phyloP scores from a whole-genome alignment of 176 grass and related monocot genomes.

The Triticum dicoccoides region DNA sequence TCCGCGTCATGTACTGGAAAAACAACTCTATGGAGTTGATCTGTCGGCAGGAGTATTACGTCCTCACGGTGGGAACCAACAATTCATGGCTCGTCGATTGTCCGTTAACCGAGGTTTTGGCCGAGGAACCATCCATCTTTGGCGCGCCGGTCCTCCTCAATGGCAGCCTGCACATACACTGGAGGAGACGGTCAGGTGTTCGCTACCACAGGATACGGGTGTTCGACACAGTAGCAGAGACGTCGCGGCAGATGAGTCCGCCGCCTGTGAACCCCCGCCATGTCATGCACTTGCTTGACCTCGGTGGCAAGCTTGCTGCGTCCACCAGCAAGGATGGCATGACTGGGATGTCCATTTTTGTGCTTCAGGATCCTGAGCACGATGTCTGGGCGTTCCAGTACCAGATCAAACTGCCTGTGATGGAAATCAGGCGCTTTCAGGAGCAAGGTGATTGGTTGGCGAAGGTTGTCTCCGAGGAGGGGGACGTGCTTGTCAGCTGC shows the following conservation, averaged over 20 bases:
- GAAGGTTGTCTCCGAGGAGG: background rate
- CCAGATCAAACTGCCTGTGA: background rate
- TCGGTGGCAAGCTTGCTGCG: background rate
- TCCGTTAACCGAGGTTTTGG: no score
- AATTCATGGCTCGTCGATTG: background rate
- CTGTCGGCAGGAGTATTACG: background rate
- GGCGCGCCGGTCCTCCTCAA: background rate
- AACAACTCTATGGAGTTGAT: background rate
- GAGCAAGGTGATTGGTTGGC: background rate
- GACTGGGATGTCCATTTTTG: background rate
- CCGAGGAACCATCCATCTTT: background rate
- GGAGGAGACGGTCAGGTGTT: background rate
- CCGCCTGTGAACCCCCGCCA: background rate
- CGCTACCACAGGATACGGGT: background rate
- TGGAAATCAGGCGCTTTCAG: background rate
- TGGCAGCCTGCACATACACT: background rate
- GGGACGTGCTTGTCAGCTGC: background rate
- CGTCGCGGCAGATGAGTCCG: background rate
- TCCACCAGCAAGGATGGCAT: background rate
- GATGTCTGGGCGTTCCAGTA: background rate
- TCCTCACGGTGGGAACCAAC: background rate
- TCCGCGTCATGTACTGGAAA: background rate
- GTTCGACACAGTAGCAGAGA: background rate
- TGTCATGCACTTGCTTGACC: background rate
- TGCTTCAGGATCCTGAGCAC: background rate